Evolutionary conservation across 2,329 filamentous ascomycete genomes (phyloP).

Genomic region (Fusarium sambucinum): DNA sequence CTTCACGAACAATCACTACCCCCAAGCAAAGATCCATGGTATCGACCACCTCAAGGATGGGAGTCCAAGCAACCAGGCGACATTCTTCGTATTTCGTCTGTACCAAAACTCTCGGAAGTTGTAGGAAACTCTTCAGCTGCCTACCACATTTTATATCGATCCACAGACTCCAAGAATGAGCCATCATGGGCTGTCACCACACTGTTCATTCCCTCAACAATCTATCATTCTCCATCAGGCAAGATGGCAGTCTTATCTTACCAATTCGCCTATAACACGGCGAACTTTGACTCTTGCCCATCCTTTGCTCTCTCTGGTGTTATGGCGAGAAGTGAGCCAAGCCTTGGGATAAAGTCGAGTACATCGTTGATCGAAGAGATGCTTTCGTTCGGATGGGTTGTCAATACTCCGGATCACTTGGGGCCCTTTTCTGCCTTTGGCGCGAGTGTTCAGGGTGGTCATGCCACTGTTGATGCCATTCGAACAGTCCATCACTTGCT

Average conservation of each 20-base stretch:
- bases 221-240: conserved; percentile 11
- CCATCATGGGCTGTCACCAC: conserved; percentile 57
- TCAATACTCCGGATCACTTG: conserved; percentile 57
- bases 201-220: conserved; percentile 47
- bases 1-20: neutral
- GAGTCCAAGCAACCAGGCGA: conserved; percentile 24
- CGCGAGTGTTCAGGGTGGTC: conserved; percentile 54
- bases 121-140: conserved; percentile 25
- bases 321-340: conserved; percentile 16
- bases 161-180: conserved; percentile 51
- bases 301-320: conserved; percentile 27
- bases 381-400: conserved; percentile 29
- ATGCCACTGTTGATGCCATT: conserved; percentile 57
- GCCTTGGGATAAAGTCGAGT: conserved; percentile 26
- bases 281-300: conserved; percentile 37
- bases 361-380: conserved; percentile 18
- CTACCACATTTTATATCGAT: conserved; percentile 56
- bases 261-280: conserved; percentile 41
- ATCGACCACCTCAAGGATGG: conserved; percentile 3
- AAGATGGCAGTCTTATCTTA: conserved; percentile 35
- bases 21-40: conserved; percentile 33
- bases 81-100: conserved; percentile 32
- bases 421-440: conserved; percentile 58
- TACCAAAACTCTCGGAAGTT: conserved; percentile 28
- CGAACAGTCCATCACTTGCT: conserved; percentile 52